Evolutionary conservation across 1,284 basidiomycete species (phyloP), one percentile per base, ranked within the genome.

Genomic region (Leccinum huronense): DNA sequence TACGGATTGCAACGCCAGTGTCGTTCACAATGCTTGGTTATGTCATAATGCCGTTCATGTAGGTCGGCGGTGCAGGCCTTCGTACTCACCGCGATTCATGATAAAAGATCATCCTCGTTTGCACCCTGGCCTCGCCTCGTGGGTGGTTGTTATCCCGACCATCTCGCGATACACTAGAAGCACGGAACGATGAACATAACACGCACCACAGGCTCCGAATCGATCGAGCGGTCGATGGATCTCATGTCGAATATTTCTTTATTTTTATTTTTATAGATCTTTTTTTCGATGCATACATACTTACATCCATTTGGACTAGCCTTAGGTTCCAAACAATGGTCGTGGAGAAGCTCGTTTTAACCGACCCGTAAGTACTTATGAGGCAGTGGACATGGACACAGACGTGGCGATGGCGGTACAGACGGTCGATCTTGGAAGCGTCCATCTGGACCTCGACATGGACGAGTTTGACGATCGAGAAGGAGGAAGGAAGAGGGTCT

Each of bases 51-150:
- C 11, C 23, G 38, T 34, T 54, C 19, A 38, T 14, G 64, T 38
- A 57, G 30, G 30, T 31, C n/a, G 27, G 19, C 27, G 19, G 56
- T 57, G 6, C 19, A 16, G 3, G 38, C 48, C 4, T 54, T 33
- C 23, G 36, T 30, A 33, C 31, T n/a, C 30, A 31, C 10, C 16
- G 5, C 30, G 5, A 10, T 30, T 11, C 45, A 7, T 34, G 30
- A 58, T 34, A 54, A 66, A 27, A 42, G 48, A 65, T 66, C 27
- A 30, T 54, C 16, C 11, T 23, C 42, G 10, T 55, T 45, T 31
- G 33, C 36, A 7, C 31, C 56, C 42, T n/a, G 57, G 38, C 60
- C 64, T 61, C 40, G 61, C 45, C 64, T n/a, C 63, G 57, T 56
- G 16, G 54, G 14, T 56, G 27, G 31, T 56, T 10, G 54, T 56